phyloP scores from a whole-genome alignment of 352 stramenopile species.

The Phytophthora sp. region DNA sequence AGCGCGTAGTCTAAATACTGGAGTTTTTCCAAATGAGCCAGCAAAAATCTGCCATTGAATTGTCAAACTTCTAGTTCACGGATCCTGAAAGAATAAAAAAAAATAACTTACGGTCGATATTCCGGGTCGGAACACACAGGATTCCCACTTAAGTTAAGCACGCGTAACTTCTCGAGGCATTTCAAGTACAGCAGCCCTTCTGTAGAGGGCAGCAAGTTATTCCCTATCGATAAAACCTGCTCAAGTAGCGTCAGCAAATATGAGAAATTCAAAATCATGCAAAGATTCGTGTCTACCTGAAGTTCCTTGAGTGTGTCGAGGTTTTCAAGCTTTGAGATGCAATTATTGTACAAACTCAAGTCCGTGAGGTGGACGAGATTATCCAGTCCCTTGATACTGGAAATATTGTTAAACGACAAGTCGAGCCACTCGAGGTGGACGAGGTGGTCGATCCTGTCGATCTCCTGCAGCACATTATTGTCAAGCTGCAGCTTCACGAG shows the following conservation, averaged over 20 bases:
- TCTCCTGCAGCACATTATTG: constrained; percentile 95
- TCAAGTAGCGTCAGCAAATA: neutral
- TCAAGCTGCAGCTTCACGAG: constrained; percentile 94
- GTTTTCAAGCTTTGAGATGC: constrained; percentile 92
- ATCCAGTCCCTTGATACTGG: constrained; percentile 90
- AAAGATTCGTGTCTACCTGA: constrained; percentile 48
- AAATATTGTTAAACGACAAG: constrained; percentile 96
- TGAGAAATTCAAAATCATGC: neutral
- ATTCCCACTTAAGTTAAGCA: constrained; percentile 94
- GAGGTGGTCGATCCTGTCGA: constrained; percentile 87
- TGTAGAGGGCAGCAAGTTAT: constrained; percentile 87
- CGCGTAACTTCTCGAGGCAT: constrained; percentile 86
- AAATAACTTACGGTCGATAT: constrained; percentile 87
- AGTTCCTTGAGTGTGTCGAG: constrained; percentile 89
- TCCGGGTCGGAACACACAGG: constrained; percentile 92
- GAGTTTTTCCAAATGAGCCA: constrained; percentile 93
- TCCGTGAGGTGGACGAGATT: constrained; percentile 91
- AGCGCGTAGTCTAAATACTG: constrained; percentile 95
- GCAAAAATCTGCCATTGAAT: constrained; percentile 60
- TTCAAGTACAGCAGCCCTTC: constrained; percentile 82
- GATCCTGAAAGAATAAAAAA: neutral
- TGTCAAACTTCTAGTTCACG: neutral
- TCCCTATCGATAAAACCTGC: constrained; percentile 91
- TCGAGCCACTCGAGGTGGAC: constrained; percentile 93
- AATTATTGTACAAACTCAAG: constrained; percentile 94